Evolutionary conservation across 2,329 filamentous ascomycete genomes (phyloP), one percentile per base, ranked within the genome.

Genomic region (Exophiala sideris): DNA sequence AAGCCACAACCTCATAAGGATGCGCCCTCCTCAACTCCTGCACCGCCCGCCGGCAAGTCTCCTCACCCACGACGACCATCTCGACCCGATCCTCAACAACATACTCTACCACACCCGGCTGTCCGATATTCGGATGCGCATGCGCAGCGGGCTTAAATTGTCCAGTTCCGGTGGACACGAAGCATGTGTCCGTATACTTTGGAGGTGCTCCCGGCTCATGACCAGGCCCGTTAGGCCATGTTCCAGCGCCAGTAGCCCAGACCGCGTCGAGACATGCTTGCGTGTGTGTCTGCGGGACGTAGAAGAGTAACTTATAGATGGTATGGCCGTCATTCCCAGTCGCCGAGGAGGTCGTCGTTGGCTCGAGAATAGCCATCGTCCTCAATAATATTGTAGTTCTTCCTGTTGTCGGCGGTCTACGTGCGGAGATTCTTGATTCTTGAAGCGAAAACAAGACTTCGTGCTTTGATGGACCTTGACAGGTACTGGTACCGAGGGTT

Each of bases 1-100:
- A 74, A 10, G 68, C 71, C 20, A 73, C 70, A 57, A 74, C 71
- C 50, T 76, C 74, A 59, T 76, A 76, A 4, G 74, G 74, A 68
- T 76, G 74, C n/a, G 70, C 69, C 54, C 66, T 66, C 20, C 71
- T 57, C 62, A 76, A 60, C 35, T 67, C 72, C 56, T 70, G 60
- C 12, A 76, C 74, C 2, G 73, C 73, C 35, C 66, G 59, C 29
- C 66, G 46, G 68, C 73, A 70, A 8, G 70, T 62, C 42, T 66
- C 60, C 46, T 66, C 67, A 3, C 72, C 73, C 24, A 74, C 52
- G 53, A 74, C 74, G 54, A 76, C 64, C 40, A 74, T 62, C 63
- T 76, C 74, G 24, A 74, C 72, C 55, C 65, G 73, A 60, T 71
- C 67, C 63, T 76, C 73, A 59, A 73, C 66, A 12, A 72, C 71